Conservation (phyloP, 73 alveolate species). For the Urostyla sp. region DNA sequence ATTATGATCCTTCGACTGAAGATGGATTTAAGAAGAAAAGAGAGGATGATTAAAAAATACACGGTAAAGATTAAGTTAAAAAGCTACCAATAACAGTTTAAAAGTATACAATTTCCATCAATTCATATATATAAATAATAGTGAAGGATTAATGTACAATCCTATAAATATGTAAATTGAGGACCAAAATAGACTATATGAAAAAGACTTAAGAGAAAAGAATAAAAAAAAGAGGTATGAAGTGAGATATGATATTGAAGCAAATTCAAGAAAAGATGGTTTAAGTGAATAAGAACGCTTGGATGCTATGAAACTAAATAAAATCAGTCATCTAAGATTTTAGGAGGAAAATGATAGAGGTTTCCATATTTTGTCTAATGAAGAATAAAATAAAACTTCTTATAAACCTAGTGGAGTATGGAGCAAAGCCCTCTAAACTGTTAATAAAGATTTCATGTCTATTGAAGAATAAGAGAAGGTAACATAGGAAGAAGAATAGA, state of each 20-base stretch:
- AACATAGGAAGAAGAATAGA: constrained; percentile 26
- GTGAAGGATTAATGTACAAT: constrained; percentile 87
- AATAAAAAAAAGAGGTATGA: constrained; percentile 83
- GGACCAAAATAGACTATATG: constrained; percentile 80
- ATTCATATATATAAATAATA: not conserved
- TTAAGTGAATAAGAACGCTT: constrained; percentile 64
- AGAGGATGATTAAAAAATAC: constrained; percentile 73
- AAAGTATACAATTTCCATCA: constrained; percentile 44
- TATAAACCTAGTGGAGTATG: constrained; percentile 36
- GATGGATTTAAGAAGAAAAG: constrained; percentile 59
- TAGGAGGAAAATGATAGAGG: constrained; percentile 70
- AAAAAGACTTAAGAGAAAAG: constrained; percentile 86
- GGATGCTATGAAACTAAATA: constrained; percentile 48
- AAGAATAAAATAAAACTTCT: constrained; percentile 41
- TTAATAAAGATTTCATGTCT: constrained; percentile 5
- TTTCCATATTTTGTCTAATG: constrained; percentile 74
- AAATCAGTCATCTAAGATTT: constrained; percentile 59
- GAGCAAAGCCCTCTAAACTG: constrained; percentile 31
- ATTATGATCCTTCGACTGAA: constrained; percentile 86
- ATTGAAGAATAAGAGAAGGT: constrained; percentile 6
- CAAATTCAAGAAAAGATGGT: constrained; percentile 60
- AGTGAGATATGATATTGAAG: constrained; percentile 81
- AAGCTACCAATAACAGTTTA: constrained; percentile 85
- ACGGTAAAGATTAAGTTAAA: constrained; percentile 84
- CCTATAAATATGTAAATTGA: constrained; percentile 84